phyloP scores from a whole-genome alignment of 768 basidiomycete species.

The Lentinula aciculospora region DNA sequence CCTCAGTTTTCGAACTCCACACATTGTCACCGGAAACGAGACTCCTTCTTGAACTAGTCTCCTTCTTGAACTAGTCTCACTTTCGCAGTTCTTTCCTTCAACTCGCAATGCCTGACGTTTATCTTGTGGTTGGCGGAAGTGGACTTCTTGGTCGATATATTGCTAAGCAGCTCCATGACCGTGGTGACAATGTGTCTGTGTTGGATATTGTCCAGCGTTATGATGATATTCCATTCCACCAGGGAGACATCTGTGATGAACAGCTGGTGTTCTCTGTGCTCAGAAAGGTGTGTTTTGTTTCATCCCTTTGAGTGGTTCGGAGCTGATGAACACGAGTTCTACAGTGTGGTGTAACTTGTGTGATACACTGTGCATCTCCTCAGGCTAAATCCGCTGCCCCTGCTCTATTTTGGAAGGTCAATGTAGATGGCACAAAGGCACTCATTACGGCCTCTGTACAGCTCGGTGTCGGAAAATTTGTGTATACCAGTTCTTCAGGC shows the following conservation, averaged over 20 bases:
- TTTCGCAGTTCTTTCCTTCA: no score
- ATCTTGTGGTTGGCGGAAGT: conserved; percentile 68
- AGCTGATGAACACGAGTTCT: no score
- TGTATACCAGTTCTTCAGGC: conserved; percentile 67
- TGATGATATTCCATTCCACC: conserved; percentile 56
- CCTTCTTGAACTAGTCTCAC: no score
- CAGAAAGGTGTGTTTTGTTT: conserved; percentile 31
- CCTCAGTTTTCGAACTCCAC: no score
- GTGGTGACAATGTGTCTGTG: conserved; percentile 59
- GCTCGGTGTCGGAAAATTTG: conserved; percentile 48
- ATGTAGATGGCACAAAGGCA: conserved; percentile 63
- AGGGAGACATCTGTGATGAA: conserved; percentile 59
- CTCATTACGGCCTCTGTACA: conserved; percentile 52
- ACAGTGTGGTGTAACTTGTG: conserved; percentile 38
- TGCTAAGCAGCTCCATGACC: conserved; percentile 51
- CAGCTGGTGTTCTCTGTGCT: conserved; percentile 47
- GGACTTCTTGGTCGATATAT: conserved; percentile 66
- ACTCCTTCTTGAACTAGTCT: no score
- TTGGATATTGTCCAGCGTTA: conserved; percentile 71
- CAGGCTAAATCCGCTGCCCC: conserved; percentile 41
- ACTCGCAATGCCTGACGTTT: conserved; percentile 16
- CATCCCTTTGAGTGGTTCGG: conserved; percentile 43
- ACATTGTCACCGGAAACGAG: no score
- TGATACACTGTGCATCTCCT: conserved; percentile 68
- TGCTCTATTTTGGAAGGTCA: conserved; percentile 61